Evolutionary conservation across 441 rosid genomes (phyloP).

Genomic region (Corymbia calophylla): DNA sequence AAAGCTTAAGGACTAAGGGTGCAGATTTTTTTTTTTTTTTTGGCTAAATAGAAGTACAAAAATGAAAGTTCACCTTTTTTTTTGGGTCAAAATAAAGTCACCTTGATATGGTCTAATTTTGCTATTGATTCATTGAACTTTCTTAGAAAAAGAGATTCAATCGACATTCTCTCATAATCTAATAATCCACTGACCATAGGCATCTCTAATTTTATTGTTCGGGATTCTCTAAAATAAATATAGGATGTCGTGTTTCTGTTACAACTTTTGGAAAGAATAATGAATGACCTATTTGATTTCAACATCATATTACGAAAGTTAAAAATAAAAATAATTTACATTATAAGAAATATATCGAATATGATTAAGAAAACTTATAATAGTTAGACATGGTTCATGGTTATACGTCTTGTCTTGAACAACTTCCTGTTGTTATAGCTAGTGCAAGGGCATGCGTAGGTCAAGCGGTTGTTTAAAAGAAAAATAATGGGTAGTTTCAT

Average conservation of each 20-base stretch:
- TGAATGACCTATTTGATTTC: not conserved
- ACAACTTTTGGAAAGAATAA: not conserved
- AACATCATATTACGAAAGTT: not conserved
- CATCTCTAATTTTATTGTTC: not conserved
- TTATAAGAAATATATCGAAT: not conserved
- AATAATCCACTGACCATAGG: not conserved
- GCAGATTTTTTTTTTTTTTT: not conserved
- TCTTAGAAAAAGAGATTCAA: not conserved
- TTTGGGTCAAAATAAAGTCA: not conserved
- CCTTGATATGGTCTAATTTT: not conserved
- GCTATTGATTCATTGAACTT: too few relatives aligned
- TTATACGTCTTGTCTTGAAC: not conserved
- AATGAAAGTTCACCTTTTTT: not conserved
- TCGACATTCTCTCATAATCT: rapidly evolving
- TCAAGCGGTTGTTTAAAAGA: not conserved
- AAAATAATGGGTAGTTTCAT: not conserved
- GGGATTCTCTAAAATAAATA: not conserved
- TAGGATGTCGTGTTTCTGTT: not conserved
- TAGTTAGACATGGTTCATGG: not conserved
- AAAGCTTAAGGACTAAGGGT: not conserved
- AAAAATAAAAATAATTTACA: not conserved
- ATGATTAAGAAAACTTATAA: rapidly evolving
- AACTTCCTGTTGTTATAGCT: not conserved
- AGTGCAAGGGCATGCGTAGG: not conserved
- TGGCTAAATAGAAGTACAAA: not conserved